These are phyloP conservation scores for Cucurbita moschata DNA, from an alignment of 306 rosid genomes.

Conservation along the genomic window DNA sequence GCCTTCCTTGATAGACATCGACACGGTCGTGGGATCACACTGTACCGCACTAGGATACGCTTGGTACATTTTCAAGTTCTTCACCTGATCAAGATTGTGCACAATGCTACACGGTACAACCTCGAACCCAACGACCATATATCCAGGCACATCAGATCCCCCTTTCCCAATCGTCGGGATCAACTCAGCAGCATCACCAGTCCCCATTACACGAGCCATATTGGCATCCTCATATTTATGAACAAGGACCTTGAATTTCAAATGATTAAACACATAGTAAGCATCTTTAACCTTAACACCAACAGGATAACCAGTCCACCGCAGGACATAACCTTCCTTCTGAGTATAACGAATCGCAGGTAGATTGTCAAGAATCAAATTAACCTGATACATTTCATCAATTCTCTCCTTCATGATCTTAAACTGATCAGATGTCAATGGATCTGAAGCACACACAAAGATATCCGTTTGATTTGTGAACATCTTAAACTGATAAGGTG, in stretches of 20 bases:
- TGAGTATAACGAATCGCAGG: conserved; percentile 57
- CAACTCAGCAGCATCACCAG: conserved; percentile 63
- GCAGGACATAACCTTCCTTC: conserved; percentile 39
- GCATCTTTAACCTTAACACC: conserved; percentile 54
- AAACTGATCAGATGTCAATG: conserved; percentile 32
- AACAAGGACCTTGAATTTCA: conserved; percentile 50
- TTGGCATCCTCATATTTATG: conserved; percentile 54
- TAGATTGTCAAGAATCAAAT: conserved; percentile 30
- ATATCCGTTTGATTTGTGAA: conserved; percentile 36
- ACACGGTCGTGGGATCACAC: conserved; percentile 44
- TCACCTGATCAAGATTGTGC: conserved; percentile 34
- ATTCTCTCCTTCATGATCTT: conserved; percentile 52
- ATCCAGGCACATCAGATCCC: conserved; percentile 35
- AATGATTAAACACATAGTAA: conserved; percentile 51
- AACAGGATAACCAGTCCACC: conserved; percentile 66
- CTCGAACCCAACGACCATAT: conserved; percentile 69
- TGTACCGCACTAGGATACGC: conserved; percentile 30
- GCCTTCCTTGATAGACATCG: conserved; percentile 55
- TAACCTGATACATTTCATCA: conserved; percentile 66
- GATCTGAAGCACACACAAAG: conserved; percentile 31
- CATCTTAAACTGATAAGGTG: conserved; percentile 51
- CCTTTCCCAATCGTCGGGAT: conserved; percentile 31
- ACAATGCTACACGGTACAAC: conserved; percentile 51
- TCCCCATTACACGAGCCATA: conserved; percentile 58
- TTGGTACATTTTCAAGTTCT: conserved; percentile 26